Percentiles rank a stretch among this genome's conserved stretches.
phyloP scores from a whole-genome alignment of 140 eudicot genomes.

The Ambrosia hybrid region DNA sequence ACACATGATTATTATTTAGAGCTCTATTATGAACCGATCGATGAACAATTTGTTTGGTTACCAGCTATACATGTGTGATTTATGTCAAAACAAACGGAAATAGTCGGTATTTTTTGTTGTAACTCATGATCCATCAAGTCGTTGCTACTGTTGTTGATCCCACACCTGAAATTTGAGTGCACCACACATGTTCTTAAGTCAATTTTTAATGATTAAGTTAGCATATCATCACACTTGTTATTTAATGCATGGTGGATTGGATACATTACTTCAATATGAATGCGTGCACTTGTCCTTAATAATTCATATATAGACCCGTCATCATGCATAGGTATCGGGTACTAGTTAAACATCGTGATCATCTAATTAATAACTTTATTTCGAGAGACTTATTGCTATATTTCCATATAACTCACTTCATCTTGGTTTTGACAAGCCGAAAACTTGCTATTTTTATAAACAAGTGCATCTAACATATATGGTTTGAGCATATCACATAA shows the following conservation, averaged over 20 bases:
- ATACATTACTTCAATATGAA: conserved; percentile 19
- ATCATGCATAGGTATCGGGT: conserved; percentile 9
- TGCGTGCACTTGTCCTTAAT: conserved; percentile 22
- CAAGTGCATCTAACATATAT: background rate
- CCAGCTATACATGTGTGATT: too few species aligned
- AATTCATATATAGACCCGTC: conserved; percentile 14
- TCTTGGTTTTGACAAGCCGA: background rate
- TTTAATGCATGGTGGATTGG: background rate
- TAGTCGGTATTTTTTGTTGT: too few species aligned
- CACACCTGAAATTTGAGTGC: too few species aligned
- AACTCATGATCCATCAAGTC: too few species aligned
- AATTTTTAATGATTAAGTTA: conserved; percentile 1
- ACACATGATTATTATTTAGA: too few species aligned
- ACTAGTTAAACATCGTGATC: conserved; percentile 30
- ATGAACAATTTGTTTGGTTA: too few species aligned
- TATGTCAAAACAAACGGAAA: too few species aligned
- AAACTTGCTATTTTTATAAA: background rate
- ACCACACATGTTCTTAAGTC: conserved; percentile 3
- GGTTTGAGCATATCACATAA: background rate
- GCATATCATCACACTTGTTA: too few species aligned
- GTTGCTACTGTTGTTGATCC: too few species aligned
- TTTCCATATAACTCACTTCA: conserved; percentile 9
- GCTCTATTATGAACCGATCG: too few species aligned
- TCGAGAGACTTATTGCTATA: background rate
- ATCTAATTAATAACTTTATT: conserved; percentile 16